Conservation (phyloP, 1,284 basidiomycete species). For the Ceratobasidium theobromae region DNA sequence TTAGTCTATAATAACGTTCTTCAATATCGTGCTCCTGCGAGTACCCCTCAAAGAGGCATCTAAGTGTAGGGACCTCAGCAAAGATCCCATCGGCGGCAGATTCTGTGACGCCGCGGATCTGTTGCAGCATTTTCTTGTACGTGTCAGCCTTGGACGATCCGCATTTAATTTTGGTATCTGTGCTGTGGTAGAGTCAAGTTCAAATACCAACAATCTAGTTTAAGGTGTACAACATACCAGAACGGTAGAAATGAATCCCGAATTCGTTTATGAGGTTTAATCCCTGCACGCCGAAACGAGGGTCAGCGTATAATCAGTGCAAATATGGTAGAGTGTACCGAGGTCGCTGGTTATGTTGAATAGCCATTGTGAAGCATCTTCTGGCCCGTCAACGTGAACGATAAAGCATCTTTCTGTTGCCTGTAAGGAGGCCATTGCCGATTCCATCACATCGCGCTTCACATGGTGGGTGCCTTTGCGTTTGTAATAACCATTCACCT, state of each 20-base stretch:
- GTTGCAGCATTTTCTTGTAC: constrained; percentile 35
- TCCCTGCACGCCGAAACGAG: not conserved
- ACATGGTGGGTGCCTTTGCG: constrained; percentile 3
- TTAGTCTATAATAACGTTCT: constrained; percentile 1
- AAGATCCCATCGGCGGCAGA: constrained; percentile 32
- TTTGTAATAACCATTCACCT: constrained; percentile 22
- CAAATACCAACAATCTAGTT: not conserved
- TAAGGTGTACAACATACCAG: not conserved
- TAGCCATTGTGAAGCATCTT: constrained; percentile 30
- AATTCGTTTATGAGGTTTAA: constrained; percentile 34
- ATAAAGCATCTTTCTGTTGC: constrained; percentile 32
- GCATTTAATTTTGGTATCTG: constrained; percentile 23
- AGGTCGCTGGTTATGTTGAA: constrained; percentile 34
- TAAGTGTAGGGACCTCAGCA: constrained; percentile 31
- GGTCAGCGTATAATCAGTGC: not conserved
- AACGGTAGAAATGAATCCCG: constrained; percentile 20
- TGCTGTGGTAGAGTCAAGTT: not conserved
- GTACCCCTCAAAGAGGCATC: constrained; percentile 31
- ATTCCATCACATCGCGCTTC: constrained; percentile 10
- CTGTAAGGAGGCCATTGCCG: constrained; percentile 25
- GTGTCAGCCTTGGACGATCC: constrained; percentile 23
- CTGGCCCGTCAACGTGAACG: constrained; percentile 20
- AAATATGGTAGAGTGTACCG: not conserved
- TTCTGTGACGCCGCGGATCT: constrained; percentile 32
- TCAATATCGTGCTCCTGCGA: not conserved